These are phyloP conservation scores for Brasilioporus rufonigricans DNA, from an alignment of 768 basidiomycete species.

Conservation along the genomic window DNA sequence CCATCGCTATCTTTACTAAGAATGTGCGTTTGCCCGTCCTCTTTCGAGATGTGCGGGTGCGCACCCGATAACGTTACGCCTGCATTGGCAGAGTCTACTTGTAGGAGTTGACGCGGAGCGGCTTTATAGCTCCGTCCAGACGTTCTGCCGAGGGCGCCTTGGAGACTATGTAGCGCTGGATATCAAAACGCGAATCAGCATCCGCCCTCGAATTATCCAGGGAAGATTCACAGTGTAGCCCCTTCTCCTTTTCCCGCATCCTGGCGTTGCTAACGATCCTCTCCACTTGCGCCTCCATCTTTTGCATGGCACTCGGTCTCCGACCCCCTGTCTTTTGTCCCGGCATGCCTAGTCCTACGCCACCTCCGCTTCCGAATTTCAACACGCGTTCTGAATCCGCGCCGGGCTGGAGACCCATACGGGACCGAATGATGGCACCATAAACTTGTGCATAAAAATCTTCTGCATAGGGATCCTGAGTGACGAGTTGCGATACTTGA, in stretches of 20 bases:
- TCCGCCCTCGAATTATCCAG: not conserved
- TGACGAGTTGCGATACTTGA: slow-evolving; percentile 96
- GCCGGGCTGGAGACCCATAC: slow-evolving; percentile 63
- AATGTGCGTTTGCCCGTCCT: slow-evolving; percentile 36
- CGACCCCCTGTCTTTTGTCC: slow-evolving; percentile 56
- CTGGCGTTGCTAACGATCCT: slow-evolving; percentile 91
- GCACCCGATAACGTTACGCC: slow-evolving; percentile 38
- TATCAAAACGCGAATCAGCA: slow-evolving; percentile 8
- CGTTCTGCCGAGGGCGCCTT: slow-evolving; percentile 94
- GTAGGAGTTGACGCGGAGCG: slow-evolving; percentile 93
- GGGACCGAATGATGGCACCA: slow-evolving; percentile 77
- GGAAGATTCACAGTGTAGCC: slow-evolving; percentile 47
- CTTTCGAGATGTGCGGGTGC: slow-evolving; percentile 52
- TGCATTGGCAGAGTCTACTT: slow-evolving; percentile 63
- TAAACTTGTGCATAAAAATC: slow-evolving; percentile 99
- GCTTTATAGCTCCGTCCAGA: slow-evolving; percentile 93
- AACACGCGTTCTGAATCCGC: slow-evolving; percentile 72
- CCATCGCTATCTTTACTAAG: slow-evolving; percentile 42
- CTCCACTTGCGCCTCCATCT: slow-evolving; percentile 95
- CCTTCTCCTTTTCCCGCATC: slow-evolving; percentile 83
- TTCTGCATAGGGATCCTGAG: slow-evolving; percentile 94
- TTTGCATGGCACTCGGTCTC: slow-evolving; percentile 83
- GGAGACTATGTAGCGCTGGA: slow-evolving; percentile 68
- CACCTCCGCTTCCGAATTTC: slow-evolving; percentile 85
- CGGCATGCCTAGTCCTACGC: slow-evolving; percentile 63